Evolutionary conservation across 2,329 filamentous ascomycete genomes (phyloP).

Genomic region (Colletotrichum abscissum): DNA sequence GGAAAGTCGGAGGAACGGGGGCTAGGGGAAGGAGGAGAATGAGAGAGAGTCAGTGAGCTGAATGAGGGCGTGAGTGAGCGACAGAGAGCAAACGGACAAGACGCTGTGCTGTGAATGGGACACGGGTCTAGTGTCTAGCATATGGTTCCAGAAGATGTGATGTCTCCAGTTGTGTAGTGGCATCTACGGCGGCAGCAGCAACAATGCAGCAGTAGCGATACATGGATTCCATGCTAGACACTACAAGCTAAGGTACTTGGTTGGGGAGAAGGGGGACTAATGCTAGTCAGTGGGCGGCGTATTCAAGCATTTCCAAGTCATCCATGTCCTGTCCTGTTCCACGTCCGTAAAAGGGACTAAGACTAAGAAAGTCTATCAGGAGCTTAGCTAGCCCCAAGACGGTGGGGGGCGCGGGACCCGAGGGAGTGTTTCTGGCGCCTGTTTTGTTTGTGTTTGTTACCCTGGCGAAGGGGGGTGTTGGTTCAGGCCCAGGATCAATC

Average conservation of each 20-base stretch:
- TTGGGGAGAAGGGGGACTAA: background rate
- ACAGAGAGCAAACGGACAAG: background rate
- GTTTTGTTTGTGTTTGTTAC: constrained; percentile 18
- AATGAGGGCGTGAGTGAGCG: background rate
- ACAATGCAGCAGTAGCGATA: background rate
- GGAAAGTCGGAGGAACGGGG: background rate
- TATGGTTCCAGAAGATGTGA: constrained; percentile 14
- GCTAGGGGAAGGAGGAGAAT: background rate
- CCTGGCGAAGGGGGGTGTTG: background rate
- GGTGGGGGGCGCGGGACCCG: constrained; percentile 21
- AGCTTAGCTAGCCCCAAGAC: background rate
- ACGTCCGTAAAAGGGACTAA: background rate
- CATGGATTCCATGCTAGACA: background rate
- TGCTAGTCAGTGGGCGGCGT: constrained; percentile 12
- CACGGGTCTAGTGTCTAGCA: background rate
- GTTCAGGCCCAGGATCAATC: background rate
- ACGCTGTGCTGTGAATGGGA: background rate
- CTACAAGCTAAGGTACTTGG: background rate
- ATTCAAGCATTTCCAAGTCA: constrained; percentile 22
- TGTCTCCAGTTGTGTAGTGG: background rate
- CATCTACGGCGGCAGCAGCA: background rate
- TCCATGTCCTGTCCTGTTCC: background rate
- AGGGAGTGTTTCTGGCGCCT: constrained; percentile 9
- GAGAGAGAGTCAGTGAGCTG: background rate
- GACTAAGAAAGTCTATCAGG: background rate